Evolutionary conservation across 306 rosid genomes (phyloP).

Genomic region (Comarum palustre): DNA sequence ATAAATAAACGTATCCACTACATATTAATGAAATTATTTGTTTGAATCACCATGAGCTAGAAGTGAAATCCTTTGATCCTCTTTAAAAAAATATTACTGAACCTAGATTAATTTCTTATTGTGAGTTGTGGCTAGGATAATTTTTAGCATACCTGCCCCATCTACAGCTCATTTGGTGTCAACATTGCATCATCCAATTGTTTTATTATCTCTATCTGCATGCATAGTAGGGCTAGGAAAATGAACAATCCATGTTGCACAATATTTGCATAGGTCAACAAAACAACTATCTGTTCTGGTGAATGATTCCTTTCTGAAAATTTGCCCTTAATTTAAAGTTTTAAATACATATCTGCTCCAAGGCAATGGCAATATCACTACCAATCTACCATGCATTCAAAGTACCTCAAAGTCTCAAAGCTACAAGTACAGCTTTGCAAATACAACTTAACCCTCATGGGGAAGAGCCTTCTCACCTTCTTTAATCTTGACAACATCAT

Average conservation of each 20-base stretch:
- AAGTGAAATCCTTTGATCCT: too few relatives aligned
- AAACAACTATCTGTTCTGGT: not conserved
- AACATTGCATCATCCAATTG: not conserved
- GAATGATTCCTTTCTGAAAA: not conserved
- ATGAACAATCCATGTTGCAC: not conserved
- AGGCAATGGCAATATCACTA: not conserved
- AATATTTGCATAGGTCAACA: too few relatives aligned
- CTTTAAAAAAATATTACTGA: too few relatives aligned
- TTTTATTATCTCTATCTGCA: not conserved
- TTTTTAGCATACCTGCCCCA: not conserved
- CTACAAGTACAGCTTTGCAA: not conserved
- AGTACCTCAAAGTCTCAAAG: not conserved
- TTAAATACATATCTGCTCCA: not conserved
- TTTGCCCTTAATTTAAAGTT: not conserved
- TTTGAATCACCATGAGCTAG: too few relatives aligned
- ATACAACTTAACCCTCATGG: slow-evolving; percentile 11
- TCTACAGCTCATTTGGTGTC: slow-evolving; percentile 9
- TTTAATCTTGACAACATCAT: slow-evolving; percentile 18
- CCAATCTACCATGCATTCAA: not conserved
- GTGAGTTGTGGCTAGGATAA: not conserved
- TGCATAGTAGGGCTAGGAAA: not conserved
- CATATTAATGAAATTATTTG: too few relatives aligned
- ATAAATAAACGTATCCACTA: too few relatives aligned
- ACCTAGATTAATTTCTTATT: not conserved
- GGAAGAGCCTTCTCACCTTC: slow-evolving; percentile 30